Conservation (phyloP, 352 stramenopile genomes). For the Phytophthora colocasiae region DNA sequence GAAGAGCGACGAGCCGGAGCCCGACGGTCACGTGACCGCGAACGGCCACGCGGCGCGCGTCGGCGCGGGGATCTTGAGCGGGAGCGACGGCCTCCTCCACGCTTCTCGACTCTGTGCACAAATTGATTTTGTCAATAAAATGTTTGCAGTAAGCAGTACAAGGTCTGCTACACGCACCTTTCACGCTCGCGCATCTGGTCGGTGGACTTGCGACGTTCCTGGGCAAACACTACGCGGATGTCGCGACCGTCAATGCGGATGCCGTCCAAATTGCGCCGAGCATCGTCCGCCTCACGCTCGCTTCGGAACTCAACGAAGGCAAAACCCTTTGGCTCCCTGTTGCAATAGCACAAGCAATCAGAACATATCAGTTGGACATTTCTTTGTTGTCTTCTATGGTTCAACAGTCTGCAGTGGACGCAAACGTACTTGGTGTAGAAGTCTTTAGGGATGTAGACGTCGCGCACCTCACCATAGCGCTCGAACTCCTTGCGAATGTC, state of each 20-base stretch:
- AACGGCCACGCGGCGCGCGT: slow-evolving; percentile 41
- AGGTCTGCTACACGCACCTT: slow-evolving; percentile 35
- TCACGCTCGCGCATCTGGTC: slow-evolving; percentile 95
- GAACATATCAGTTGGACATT: slow-evolving; percentile 3
- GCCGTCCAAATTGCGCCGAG: slow-evolving; percentile 91
- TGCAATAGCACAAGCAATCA: slow-evolving; percentile 9
- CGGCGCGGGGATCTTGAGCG: slow-evolving; percentile 47
- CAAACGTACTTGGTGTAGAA: slow-evolving; percentile 89
- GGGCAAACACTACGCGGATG: slow-evolving; percentile 96
- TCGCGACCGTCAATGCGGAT: slow-evolving; percentile 93
- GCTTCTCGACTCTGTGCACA: slow-evolving; percentile 37
- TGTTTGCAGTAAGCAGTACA: not conserved
- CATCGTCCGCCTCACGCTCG: slow-evolving; percentile 92
- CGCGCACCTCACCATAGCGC: slow-evolving; percentile 93
- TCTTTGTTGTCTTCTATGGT: not conserved
- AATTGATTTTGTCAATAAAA: not conserved
- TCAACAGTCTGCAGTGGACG: not conserved
- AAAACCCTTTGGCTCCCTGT: slow-evolving; percentile 94
- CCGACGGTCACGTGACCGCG: slow-evolving; percentile 59
- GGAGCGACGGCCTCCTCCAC: slow-evolving; percentile 38
- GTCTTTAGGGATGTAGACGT: slow-evolving; percentile 97
- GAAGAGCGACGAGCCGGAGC: slow-evolving; percentile 51
- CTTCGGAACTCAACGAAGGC: slow-evolving; percentile 96
- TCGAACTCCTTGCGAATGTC: slow-evolving; percentile 94
- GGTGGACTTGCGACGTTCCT: slow-evolving; percentile 95